Conservation (phyloP, 2,329 filamentous ascomycete species). For the Penicillium palitans region DNA sequence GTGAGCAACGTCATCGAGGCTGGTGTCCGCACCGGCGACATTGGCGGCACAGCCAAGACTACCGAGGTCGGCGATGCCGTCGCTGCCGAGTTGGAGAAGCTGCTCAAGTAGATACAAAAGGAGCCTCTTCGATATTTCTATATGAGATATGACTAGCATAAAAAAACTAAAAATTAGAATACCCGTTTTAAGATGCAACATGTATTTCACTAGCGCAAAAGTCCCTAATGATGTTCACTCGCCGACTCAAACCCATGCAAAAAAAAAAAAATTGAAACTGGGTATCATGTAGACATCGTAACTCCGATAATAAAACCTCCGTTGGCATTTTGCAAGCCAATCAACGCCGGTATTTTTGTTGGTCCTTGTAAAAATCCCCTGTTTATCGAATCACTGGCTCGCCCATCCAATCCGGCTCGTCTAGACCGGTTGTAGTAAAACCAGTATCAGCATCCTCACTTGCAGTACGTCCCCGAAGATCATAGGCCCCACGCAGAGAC, state of each 20-base stretch:
- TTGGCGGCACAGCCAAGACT: slow-evolving; percentile 75
- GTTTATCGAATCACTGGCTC: slow-evolving; percentile 49
- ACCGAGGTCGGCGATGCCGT: slow-evolving; percentile 81
- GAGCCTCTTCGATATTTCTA: slow-evolving; percentile 8
- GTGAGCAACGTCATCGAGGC: slow-evolving; percentile 66
- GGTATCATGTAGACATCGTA: slow-evolving; percentile 24
- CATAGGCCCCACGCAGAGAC: slow-evolving; percentile 30
- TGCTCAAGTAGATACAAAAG: slow-evolving; percentile 54
- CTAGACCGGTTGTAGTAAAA: slow-evolving; percentile 32
- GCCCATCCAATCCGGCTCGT: slow-evolving; percentile 52
- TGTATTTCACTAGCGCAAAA: not conserved
- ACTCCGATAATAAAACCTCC: slow-evolving; percentile 11
- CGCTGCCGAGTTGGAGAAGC: slow-evolving; percentile 68
- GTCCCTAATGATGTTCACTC: slow-evolving; percentile 4
- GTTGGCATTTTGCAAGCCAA: slow-evolving; percentile 2
- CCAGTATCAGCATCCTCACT: slow-evolving; percentile 31
- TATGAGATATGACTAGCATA: slow-evolving; percentile 30
- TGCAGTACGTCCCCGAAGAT: slow-evolving; percentile 22
- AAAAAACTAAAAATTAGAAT: slow-evolving; percentile 25
- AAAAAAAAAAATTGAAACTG: slow-evolving; percentile 12
- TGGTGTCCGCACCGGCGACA: slow-evolving; percentile 77
- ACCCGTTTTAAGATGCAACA: slow-evolving; percentile 20
- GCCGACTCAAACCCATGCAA: not conserved
- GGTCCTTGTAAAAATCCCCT: not conserved
- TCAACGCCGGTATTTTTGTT: slow-evolving; percentile 5